Evolutionary conservation across 2,329 filamentous ascomycete genomes (phyloP), one percentile per base, ranked within the genome.

Genomic region (Penicillium thymicola): DNA sequence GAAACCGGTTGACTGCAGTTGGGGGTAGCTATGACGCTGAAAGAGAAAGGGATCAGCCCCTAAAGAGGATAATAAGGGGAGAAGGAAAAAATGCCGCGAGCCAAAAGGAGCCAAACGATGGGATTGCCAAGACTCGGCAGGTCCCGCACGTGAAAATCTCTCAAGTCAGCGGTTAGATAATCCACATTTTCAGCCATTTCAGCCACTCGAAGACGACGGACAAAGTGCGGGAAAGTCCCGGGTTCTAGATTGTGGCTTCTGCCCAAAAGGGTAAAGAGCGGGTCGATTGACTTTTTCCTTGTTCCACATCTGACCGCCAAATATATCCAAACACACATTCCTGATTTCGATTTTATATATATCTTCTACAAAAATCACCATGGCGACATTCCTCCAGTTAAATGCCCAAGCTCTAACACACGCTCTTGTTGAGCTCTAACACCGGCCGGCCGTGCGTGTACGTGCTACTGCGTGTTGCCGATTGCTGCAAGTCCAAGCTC

Each of bases 361-460:
- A 28, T 27, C 44, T 30, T 37, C 38, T 9, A 6, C 21, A 34
- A 27, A 51, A 27, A 51, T 54, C 51, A 57, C 55, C 49, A 64
- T 64, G 54, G 49, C 59, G 50, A 49, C 42, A 21, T 55, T 58
- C 62, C 55, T 67, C 65, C 65, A 67, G 58, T 65, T 41, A 67
- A 57, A 66, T 60, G 57, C 59, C 54, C 40, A 27, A 30, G 57
- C 48, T 57, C 40, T 61, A 57, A 52, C 65, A 67, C 64, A 64
- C 63, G 54, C 55, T 58, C 42, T 47, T 14, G 18, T 32, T 55
- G 56, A 61, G 54, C 65, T 59, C 49, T 65, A 65, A 63, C 59
- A 64, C 40, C 49, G 59, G 61, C 57, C 56, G 38, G 45, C 49
- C 32, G 52, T 48, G 46, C 52, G 36, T 55, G 38, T 51, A 23